These are phyloP conservation scores for Fusarium poae DNA, from an alignment of 2,329 filamentous ascomycete species.

Conservation along the genomic window DNA sequence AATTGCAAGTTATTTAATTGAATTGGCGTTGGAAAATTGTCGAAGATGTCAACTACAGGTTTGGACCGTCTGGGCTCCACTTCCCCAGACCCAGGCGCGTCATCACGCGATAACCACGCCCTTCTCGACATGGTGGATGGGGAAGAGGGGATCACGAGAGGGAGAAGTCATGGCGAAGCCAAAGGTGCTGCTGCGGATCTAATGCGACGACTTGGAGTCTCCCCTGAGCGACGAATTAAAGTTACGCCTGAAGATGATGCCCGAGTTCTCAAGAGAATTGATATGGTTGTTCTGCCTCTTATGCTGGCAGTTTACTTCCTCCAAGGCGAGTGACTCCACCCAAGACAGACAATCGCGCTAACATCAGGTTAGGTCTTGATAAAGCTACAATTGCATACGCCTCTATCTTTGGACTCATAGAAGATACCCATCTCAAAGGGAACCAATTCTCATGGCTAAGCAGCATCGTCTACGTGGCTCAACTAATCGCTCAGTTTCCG, in stretches of 20 bases:
- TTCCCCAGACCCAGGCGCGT: constrained; percentile 22
- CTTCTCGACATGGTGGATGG: constrained; percentile 28
- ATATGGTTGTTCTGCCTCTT: constrained; percentile 38
- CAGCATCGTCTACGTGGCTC: constrained; percentile 54
- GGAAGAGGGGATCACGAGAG: constrained; percentile 1
- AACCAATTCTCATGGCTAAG: constrained; percentile 75
- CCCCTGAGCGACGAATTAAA: constrained; percentile 30
- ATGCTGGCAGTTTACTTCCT: constrained; percentile 44
- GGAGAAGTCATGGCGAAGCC: neutral
- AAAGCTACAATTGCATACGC: constrained; percentile 66
- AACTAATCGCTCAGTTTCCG: constrained; percentile 62
- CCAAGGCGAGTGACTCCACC: constrained; percentile 1
- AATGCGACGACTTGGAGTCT: constrained; percentile 32
- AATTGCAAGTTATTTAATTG: too few relatives aligned
- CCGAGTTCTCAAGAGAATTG: constrained; percentile 35
- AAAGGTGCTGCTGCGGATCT: constrained; percentile 14
- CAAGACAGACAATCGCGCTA: neutral
- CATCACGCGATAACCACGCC: constrained; percentile 20
- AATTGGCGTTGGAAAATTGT: rapidly evolving
- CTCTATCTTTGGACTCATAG: constrained; percentile 72
- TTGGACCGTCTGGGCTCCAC: constrained; percentile 8
- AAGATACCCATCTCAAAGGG: constrained; percentile 63
- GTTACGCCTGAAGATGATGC: constrained; percentile 42
- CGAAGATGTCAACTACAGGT: constrained; percentile 3
- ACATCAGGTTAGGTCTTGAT: constrained; percentile 35